Percentiles rank a stretch among this genome's conserved stretches.
Conservation (phyloP, 352 stramenopile species). For the Phytophthora megakarya region DNA sequence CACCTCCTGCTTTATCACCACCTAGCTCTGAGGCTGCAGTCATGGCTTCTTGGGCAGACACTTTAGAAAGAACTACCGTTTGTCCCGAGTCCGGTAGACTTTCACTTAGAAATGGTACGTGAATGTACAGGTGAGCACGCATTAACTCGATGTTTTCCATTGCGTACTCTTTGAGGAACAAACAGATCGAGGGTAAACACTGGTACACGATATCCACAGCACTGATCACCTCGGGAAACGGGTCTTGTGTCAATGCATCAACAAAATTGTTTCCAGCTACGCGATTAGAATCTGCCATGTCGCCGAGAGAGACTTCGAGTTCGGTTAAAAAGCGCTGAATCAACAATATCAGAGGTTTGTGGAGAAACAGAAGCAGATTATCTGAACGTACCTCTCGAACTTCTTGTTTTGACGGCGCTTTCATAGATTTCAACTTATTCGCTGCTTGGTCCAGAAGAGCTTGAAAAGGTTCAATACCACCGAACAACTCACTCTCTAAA, state of each 20-base stretch:
- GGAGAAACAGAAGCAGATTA: not conserved
- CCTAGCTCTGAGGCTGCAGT: slow-evolving; percentile 29
- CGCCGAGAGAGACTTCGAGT: slow-evolving; percentile 48
- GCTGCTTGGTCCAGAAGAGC: slow-evolving; percentile 28
- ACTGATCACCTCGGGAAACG: slow-evolving; percentile 28
- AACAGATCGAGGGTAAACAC: slow-evolving; percentile 48
- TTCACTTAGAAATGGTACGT: slow-evolving; percentile 49
- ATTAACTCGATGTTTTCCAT: slow-evolving; percentile 46
- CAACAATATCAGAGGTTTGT: not conserved
- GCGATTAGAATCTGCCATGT: slow-evolving; percentile 41
- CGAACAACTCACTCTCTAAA: slow-evolving; percentile 34
- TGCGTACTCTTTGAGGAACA: slow-evolving; percentile 47
- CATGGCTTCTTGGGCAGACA: slow-evolving; percentile 34
- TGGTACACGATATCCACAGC: slow-evolving; percentile 39
- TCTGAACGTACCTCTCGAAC: slow-evolving; percentile 33
- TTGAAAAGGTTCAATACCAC: slow-evolving; percentile 32
- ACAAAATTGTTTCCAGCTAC: slow-evolving; percentile 47
- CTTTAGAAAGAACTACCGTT: slow-evolving; percentile 32
- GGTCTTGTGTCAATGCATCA: slow-evolving; percentile 24
- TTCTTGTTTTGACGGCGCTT: slow-evolving; percentile 2
- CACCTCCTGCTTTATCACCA: slow-evolving; percentile 15
- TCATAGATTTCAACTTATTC: slow-evolving; percentile 10
- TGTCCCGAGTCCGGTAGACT: slow-evolving; percentile 9
- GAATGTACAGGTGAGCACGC: slow-evolving; percentile 34
- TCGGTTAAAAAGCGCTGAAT: slow-evolving; percentile 45